Conservation (phyloP, 139 green algal genomes). For the Closterium sp. region DNA sequence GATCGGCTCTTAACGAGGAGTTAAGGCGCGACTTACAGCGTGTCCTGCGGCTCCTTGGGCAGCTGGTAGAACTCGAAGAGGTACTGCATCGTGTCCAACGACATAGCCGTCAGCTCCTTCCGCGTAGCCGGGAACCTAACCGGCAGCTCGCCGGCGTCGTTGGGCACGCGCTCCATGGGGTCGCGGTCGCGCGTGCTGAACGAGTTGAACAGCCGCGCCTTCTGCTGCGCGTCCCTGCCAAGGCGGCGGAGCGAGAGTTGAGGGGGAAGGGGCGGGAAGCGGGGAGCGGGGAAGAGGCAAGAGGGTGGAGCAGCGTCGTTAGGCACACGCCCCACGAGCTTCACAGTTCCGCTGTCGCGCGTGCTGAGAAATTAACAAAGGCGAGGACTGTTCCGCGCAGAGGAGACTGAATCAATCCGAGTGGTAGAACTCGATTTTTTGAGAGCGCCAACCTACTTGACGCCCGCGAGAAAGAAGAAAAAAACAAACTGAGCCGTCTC, state of each 20-base stretch:
- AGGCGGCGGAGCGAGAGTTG: not conserved
- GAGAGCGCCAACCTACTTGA: too few relatives aligned
- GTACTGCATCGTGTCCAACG: not conserved
- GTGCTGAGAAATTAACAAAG: not conserved
- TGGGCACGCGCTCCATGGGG: slow-evolving; percentile 3
- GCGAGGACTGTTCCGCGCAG: not conserved
- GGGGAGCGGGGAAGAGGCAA: not conserved
- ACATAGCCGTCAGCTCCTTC: not conserved
- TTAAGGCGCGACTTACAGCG: not conserved
- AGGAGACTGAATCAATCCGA: not conserved
- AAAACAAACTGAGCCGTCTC: too few relatives aligned
- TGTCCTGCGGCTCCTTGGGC: not conserved
- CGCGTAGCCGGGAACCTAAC: not conserved
- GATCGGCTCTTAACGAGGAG: too few relatives aligned
- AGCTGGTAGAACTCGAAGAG: slow-evolving; percentile 1
- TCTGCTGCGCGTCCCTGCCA: slow-evolving; percentile 8
- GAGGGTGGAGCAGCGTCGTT: not conserved
- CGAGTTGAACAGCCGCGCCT: slow-evolving; percentile 17
- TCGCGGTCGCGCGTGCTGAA: not conserved
- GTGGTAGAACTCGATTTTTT: too few relatives aligned
- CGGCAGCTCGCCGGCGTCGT: slow-evolving; percentile 6
- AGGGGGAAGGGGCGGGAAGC: not conserved
- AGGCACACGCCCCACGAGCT: not conserved
- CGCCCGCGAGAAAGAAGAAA: too few relatives aligned
- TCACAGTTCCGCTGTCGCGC: not conserved